Conservation (phyloP, 2,329 filamentous ascomycete species). For the Colletotrichum lupini region DNA sequence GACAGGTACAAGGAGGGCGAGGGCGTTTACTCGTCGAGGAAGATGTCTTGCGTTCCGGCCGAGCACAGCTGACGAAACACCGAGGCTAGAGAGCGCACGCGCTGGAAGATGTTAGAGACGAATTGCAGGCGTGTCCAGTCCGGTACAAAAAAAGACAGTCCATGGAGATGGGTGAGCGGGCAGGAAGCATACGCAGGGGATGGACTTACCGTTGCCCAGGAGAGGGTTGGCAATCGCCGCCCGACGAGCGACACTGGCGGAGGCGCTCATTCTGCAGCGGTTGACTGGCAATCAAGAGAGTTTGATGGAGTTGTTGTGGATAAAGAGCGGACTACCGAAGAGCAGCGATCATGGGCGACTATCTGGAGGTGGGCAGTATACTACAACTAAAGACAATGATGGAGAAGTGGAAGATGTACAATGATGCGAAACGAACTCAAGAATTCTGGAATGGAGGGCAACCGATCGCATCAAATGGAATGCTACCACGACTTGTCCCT, state of each 20-base stretch:
- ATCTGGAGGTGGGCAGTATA: conserved; percentile 9
- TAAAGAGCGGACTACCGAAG: conserved; percentile 3
- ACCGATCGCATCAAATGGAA: conserved; percentile 36
- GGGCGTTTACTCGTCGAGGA: conserved; percentile 57
- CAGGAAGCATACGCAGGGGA: conserved; percentile 21
- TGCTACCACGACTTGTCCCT: conserved; percentile 33
- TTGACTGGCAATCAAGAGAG: conserved; percentile 2
- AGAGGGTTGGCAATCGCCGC: conserved; percentile 65
- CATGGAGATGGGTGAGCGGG: conserved; percentile 8
- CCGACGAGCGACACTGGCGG: conserved; percentile 65
- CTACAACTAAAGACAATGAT: conserved; percentile 27
- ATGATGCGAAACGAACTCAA: conserved; percentile 31
- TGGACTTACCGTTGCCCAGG: conserved; percentile 57
- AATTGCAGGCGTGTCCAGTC: not conserved
- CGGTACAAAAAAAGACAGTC: conserved; percentile 5
- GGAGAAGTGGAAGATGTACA: conserved; percentile 29
- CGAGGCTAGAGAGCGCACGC: conserved; percentile 58
- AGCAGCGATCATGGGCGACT: conserved; percentile 19
- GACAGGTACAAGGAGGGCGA: conserved; percentile 67
- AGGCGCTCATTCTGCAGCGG: conserved; percentile 62
- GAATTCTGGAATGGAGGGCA: conserved; percentile 33
- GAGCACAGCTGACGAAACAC: conserved; percentile 58
- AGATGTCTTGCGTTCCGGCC: conserved; percentile 59
- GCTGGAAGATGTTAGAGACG: conserved; percentile 50
- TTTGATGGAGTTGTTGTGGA: not conserved